Conservation (phyloP, 202 grass and related monocot species). For the Carex arenaria region DNA sequence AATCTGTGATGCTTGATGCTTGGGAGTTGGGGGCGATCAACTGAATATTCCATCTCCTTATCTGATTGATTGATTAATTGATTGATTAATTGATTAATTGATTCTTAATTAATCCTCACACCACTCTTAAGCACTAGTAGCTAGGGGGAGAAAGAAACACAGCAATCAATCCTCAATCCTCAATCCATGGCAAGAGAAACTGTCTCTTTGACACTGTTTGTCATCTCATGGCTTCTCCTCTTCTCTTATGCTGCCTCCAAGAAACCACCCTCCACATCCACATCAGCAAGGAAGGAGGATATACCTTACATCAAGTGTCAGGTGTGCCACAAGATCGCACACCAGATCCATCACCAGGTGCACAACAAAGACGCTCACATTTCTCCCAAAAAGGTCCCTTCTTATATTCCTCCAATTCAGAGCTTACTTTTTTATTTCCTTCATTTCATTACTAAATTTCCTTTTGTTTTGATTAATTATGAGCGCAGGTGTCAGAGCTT, state of each 20-base stretch:
- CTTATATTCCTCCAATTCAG: neutral
- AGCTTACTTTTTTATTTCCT: neutral
- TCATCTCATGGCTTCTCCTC: slow-evolving; percentile 30
- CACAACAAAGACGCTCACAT: slow-evolving; percentile 47
- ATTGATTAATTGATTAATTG: no score
- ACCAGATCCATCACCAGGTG: slow-evolving; percentile 73
- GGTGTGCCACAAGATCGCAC: slow-evolving; percentile 86
- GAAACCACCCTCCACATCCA: slow-evolving; percentile 58
- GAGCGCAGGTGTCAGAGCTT: slow-evolving; percentile 69
- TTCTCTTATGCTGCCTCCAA: slow-evolving; percentile 27
- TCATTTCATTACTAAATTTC: neutral
- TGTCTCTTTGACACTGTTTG: neutral
- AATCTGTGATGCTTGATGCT: no score
- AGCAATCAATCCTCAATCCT: neutral
- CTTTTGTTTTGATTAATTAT: slow-evolving; percentile 11
- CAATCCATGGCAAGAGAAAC: neutral
- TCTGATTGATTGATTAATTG: no score
- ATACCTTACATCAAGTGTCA: slow-evolving; percentile 88
- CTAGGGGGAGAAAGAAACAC: neutral
- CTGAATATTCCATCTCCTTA: no score
- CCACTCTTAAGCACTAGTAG: no score
- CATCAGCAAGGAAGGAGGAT: slow-evolving; percentile 78
- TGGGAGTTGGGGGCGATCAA: no score
- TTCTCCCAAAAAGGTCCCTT: slow-evolving; percentile 59
- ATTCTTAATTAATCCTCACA: no score